Evolutionary conservation across 768 basidiomycete genomes (phyloP), one percentile per base, ranked within the genome.

Genomic region (Lentinula edodes): DNA sequence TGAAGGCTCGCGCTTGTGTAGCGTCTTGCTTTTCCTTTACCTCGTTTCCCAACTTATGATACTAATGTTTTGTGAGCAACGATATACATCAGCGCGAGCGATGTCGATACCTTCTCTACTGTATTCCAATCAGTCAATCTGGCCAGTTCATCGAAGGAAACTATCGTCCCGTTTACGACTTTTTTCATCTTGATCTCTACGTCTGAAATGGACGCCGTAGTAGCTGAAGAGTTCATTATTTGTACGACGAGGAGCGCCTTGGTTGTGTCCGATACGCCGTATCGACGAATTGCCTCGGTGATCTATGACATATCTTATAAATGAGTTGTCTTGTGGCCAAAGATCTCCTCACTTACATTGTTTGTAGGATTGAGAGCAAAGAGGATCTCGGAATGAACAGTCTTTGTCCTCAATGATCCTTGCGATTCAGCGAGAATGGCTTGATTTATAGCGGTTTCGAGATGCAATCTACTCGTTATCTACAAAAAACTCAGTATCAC

Each of bases 311-410:
- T 28, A 6, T 13, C 18, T 28, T 28, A 13, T 12, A 38, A 50
- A 45, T 28, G n/a, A 32, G 12, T 45, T 15, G 34, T 62, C 36
- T 20, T 32, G 7, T 18, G 58, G 18, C 8, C 50, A 16, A 18
- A 48, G 23, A 45, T 28, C 52, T 36, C 8, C 39, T 5, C 18
- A 48, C 67, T 52, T 58, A 91, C 93, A 70, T 95, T 97, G 65
- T 92, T 91, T 5, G 87, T 91, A 2, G 94, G 93, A 65, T 90
- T 93, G 52, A 98, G 77, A 20, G 83, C 75, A 80, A 90, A 94
- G n/a, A 98, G 78, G 55, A 98, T 81, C 72, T 98, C 95, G 0
- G 93, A 93, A 69, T 98, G 95, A 0, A 95, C 75, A 1, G 93
- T 93, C 74, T 89, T 92, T 1, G 95, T 95, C 52, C 88, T 80